A percentile compares a stretch with the other conserved stretches of the same genome.
Evolutionary conservation across 768 basidiomycete genomes (phyloP).

Genomic region (Floccularia luteovirens): DNA sequence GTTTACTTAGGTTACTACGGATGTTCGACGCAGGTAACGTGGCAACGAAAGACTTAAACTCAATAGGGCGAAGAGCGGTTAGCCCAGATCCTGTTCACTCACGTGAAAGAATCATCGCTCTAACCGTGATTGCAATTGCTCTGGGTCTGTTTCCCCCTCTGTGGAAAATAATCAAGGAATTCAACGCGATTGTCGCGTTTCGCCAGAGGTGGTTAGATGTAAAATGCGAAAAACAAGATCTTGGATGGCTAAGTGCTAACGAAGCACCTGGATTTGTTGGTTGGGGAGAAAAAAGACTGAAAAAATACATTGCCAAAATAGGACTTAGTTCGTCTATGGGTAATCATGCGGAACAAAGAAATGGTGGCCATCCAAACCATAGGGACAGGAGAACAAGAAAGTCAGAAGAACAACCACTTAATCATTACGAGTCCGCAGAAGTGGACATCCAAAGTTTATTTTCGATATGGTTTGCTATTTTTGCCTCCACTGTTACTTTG

Average conservation of each 20-base stretch:
- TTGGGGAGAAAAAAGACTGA: constrained; percentile 69
- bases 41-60: constrained; percentile 20
- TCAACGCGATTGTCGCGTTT: constrained; percentile 45
- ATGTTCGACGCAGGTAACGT: constrained; percentile 39
- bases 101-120: constrained; percentile 58
- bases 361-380: too few species aligned
- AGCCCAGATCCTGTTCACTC: constrained; percentile 31
- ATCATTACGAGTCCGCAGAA: constrained; percentile 37
- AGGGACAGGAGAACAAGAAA: constrained; percentile 16
- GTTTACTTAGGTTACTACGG: constrained; percentile 65
- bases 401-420: constrained; percentile 32
- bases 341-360: constrained; percentile 15
- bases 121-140: constrained; percentile 54
- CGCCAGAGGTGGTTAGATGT: constrained; percentile 54
- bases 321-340: constrained; percentile 58
- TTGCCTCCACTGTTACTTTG: too few species aligned
- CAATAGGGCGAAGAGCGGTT: constrained; percentile 25
- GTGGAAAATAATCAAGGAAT: constrained; percentile 57
- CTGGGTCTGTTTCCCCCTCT: constrained; percentile 62
- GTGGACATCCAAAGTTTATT: constrained; percentile 69
- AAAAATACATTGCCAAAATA: constrained; percentile 57
- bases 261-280: constrained; percentile 60
- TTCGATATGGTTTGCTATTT: constrained; percentile 54
- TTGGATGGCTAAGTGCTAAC: constrained; percentile 65
- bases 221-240: constrained; percentile 60